Conservation (phyloP, 2,329 filamentous ascomycete species). For the Sarocladium kiliense region DNA sequence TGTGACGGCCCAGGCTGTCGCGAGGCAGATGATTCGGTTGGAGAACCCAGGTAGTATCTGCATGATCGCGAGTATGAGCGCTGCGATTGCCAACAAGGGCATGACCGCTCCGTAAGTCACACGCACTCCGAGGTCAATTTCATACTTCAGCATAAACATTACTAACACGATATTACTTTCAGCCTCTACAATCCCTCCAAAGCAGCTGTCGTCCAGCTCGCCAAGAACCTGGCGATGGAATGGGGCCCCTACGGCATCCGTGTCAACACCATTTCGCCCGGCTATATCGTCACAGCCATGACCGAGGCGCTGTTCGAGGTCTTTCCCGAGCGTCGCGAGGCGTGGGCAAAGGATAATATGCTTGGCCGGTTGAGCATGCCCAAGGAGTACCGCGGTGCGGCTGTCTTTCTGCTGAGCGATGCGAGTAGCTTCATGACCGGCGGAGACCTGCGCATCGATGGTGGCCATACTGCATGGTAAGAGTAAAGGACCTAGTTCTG, state of each 20-base stretch:
- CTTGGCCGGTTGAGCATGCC: constrained; percentile 63
- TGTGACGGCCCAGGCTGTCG: constrained; percentile 85
- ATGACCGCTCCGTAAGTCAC: constrained; percentile 52
- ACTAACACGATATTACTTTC: not conserved
- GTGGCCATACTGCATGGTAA: constrained; percentile 61
- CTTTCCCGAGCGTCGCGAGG: constrained; percentile 60
- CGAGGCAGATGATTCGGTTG: constrained; percentile 63
- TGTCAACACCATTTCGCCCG: constrained; percentile 76
- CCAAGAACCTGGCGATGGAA: constrained; percentile 64
- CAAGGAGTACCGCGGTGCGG: constrained; percentile 66
- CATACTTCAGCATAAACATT: too few species aligned
- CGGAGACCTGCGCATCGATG: constrained; percentile 64
- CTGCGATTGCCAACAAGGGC: constrained; percentile 58
- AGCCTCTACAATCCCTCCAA: constrained; percentile 74
- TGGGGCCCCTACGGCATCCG: constrained; percentile 70
- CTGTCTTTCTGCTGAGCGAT: constrained; percentile 68
- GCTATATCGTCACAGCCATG: constrained; percentile 69
- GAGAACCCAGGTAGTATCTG: constrained; percentile 57
- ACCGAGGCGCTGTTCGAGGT: constrained; percentile 72
- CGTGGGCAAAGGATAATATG: constrained; percentile 86
- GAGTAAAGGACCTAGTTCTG: not conserved
- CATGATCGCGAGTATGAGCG: constrained; percentile 67
- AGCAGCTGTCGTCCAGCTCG: constrained; percentile 67
- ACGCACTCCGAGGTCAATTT: too few species aligned
- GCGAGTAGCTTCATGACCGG: constrained; percentile 73